These are phyloP conservation scores for Arthromyces matolae DNA, from an alignment of 768 basidiomycete species.

Conservation along the genomic window DNA sequence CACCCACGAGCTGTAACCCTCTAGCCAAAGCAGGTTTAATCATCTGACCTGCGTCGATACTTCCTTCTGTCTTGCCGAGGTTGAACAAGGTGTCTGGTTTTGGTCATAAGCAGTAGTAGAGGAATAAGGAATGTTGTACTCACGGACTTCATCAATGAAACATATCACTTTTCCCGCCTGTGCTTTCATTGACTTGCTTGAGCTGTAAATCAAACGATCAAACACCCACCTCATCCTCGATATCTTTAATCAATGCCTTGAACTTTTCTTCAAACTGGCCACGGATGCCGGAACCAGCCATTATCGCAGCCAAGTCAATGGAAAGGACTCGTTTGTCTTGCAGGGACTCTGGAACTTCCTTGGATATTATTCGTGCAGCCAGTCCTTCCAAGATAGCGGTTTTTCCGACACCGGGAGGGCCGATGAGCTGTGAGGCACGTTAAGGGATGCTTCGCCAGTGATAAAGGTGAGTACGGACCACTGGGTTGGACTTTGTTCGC, in stretches of 20 bases:
- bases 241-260: constrained; percentile 85
- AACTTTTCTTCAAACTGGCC: constrained; percentile 95
- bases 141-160: constrained; percentile 93
- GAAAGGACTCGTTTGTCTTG: constrained; percentile 86
- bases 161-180: constrained; percentile 78
- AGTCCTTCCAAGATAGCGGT: constrained; percentile 90
- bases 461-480: constrained; percentile 44
- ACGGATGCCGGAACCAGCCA: constrained; percentile 88
- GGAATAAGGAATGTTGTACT: constrained; percentile 28
- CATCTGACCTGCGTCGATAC: constrained; percentile 90
- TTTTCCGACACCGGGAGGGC: constrained; percentile 89
- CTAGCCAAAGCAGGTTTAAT: constrained; percentile 89
- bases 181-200: neutral
- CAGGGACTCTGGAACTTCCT: constrained; percentile 91
- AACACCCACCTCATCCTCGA: constrained; percentile 69
- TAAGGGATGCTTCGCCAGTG: neutral
- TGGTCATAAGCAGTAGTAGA: too few relatives aligned
- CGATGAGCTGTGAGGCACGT: constrained; percentile 52
- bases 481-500: constrained; percentile 89
- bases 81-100: constrained; percentile 72
- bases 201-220: constrained; percentile 7
- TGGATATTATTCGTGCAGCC: constrained; percentile 80
- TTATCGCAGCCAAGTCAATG: constrained; percentile 76
- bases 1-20: constrained; percentile 85
- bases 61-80: constrained; percentile 87